Percentiles rank a stretch among this genome's conserved stretches.
Conservation (phyloP, 805 yeast species). For the Ogataea thermomethanolica region DNA sequence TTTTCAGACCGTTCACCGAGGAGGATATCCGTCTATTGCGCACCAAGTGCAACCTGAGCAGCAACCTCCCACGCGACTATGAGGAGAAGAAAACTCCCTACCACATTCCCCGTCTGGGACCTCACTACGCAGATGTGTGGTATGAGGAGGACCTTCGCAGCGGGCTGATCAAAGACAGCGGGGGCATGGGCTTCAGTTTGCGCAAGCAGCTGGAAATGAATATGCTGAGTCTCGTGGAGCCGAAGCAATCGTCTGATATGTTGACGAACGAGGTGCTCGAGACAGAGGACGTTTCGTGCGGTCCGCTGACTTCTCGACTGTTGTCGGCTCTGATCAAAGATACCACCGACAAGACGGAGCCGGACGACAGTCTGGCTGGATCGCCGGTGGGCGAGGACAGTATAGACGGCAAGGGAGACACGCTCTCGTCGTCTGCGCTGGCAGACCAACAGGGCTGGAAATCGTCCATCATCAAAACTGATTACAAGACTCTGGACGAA, state of each 20-base stretch:
- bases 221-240: conserved; percentile 30
- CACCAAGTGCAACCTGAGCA: conserved; percentile 56
- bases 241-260: conserved; percentile 59
- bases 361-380: conserved; percentile 20
- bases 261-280: conserved; percentile 62
- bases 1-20: conserved; percentile 69
- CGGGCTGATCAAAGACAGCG: conserved; percentile 21
- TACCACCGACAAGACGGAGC: conserved; percentile 30
- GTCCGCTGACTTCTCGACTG: conserved; percentile 83
- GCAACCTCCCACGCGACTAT: conserved; percentile 43
- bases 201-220: conserved; percentile 21
- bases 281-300: conserved; percentile 76
- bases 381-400: conserved; percentile 13
- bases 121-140: conserved; percentile 81
- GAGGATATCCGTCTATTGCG: conserved; percentile 78
- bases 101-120: conserved; percentile 82
- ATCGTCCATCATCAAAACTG: conserved; percentile 46
- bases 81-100: conserved; percentile 71
- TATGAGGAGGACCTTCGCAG: conserved; percentile 64
- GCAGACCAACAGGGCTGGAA: conserved; percentile 48
- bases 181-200: conserved; percentile 17
- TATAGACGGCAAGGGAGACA: conserved; percentile 3
- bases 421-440: conserved; percentile 24
- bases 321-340: conserved; percentile 72
- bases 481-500: conserved; percentile 81